These are phyloP conservation scores for Ascosphaera acerosa DNA, from an alignment of 2,329 filamentous ascomycete genomes.

Conservation along the genomic window DNA sequence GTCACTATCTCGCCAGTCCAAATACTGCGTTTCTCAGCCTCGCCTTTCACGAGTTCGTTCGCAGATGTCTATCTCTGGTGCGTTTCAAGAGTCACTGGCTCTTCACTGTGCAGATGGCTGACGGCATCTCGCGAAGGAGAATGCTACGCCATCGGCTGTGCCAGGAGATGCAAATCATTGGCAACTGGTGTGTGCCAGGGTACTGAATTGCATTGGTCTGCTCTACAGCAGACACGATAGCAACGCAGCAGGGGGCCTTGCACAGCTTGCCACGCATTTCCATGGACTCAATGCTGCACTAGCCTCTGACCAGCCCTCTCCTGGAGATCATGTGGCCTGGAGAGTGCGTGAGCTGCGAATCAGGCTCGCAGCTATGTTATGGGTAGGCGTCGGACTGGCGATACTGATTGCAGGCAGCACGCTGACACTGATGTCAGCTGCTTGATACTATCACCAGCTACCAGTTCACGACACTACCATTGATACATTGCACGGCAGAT, in stretches of 20 bases:
- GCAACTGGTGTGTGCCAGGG: neutral
- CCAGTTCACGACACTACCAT: conserved; percentile 1
- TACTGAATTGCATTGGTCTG: conserved; percentile 1
- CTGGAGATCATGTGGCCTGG: too few relatives aligned
- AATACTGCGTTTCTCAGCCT: neutral
- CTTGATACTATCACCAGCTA: conserved; percentile 1
- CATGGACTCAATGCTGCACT: neutral
- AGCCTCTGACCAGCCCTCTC: too few relatives aligned
- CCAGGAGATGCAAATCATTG: too few relatives aligned
- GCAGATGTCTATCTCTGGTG: neutral
- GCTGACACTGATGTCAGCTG: neutral
- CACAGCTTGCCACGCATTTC: neutral
- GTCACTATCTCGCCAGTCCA: neutral
- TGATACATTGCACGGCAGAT: neutral
- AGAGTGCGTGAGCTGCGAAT: neutral
- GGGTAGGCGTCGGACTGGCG: too few relatives aligned
- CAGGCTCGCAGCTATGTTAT: neutral
- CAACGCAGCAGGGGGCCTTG: neutral
- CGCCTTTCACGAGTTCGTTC: conserved; percentile 1
- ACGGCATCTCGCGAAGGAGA: too few relatives aligned
- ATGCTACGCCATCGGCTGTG: too few relatives aligned
- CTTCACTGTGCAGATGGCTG: too few relatives aligned
- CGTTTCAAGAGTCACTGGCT: too few relatives aligned
- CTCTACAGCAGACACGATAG: neutral
- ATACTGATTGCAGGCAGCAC: too few relatives aligned